Conservation (phyloP, 306 rosid species). For the Castanopsis chinensis region DNA sequence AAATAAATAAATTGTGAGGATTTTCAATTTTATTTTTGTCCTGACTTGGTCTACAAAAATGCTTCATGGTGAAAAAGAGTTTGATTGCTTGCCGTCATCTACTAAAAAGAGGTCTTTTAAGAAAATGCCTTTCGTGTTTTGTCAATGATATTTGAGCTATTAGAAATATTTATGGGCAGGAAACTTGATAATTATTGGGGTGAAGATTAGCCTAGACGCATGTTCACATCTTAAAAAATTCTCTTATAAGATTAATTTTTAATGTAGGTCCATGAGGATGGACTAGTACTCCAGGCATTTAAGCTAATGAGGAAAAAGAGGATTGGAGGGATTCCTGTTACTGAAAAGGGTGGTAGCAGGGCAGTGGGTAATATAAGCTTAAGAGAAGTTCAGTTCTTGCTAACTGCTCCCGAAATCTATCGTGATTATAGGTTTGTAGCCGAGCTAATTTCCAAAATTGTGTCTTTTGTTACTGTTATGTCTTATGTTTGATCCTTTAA, state of each 20-base stretch:
- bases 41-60: not conserved
- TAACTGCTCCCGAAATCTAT: slow-evolving; percentile 88
- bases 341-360: slow-evolving; percentile 52
- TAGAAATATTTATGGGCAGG: not conserved
- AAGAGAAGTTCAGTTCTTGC: slow-evolving; percentile 89
- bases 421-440: slow-evolving; percentile 70
- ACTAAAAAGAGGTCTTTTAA: no score
- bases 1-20: not conserved
- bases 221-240: not conserved
- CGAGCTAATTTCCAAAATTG: slow-evolving; percentile 4
- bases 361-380: slow-evolving; percentile 82
- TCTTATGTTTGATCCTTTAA: not conserved
- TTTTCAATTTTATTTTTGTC: not conserved
- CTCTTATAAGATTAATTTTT: not conserved
- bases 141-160: not conserved
- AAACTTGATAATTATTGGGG: not conserved
- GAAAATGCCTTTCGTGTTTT: not conserved
- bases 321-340: slow-evolving; percentile 84
- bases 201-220: not conserved
- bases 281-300: slow-evolving; percentile 95
- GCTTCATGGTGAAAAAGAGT: not conserved
- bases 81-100: not conserved
- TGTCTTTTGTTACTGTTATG: not conserved
- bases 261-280: slow-evolving; percentile 88
- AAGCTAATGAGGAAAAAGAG: slow-evolving; percentile 88